Percentiles rank a stretch among this genome's conserved stretches.
Evolutionary conservation across 2,329 filamentous ascomycete genomes (phyloP).

Genomic region (Grosmannia serpens): DNA sequence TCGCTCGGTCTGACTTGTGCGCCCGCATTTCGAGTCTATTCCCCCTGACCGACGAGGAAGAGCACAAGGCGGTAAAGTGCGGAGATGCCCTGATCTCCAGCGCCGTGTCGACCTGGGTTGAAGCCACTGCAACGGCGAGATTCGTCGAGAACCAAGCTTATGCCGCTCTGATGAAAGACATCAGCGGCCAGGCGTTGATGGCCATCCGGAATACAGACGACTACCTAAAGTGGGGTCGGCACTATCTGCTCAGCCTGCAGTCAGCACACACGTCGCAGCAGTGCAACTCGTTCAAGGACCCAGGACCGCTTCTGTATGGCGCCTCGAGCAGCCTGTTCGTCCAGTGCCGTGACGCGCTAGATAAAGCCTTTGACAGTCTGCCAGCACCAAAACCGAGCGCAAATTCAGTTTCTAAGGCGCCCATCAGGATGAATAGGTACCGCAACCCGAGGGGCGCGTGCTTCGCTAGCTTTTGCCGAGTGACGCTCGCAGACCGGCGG

Average conservation of each 20-base stretch:
- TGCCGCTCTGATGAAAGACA: conserved; percentile 35
- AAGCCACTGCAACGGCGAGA: neutral
- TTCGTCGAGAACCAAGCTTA: conserved; percentile 25
- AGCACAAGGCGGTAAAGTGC: conserved; percentile 20
- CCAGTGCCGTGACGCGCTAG: conserved; percentile 35
- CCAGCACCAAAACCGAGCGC: conserved; percentile 30
- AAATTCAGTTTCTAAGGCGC: neutral
- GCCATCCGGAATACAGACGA: conserved; percentile 28
- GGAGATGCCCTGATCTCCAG: conserved; percentile 4
- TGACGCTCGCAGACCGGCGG: conserved; percentile 28
- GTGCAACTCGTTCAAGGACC: conserved; percentile 52
- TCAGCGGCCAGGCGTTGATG: conserved; percentile 39
- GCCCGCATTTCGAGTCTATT: conserved; percentile 35
- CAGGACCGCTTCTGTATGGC: conserved; percentile 44
- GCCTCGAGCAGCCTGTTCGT: conserved; percentile 38
- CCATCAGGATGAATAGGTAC: conserved; percentile 31
- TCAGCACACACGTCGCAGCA: conserved; percentile 44
- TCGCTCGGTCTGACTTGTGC: conserved; percentile 38
- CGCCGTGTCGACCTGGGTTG: neutral
- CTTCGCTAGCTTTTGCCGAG: conserved; percentile 38
- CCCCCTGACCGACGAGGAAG: conserved; percentile 24
- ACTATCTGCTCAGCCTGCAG: conserved; percentile 46
- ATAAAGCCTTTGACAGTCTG: conserved; percentile 35
- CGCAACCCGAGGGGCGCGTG: conserved; percentile 32
- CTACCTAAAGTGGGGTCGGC: conserved; percentile 41